phyloP scores from a whole-genome alignment of 176 grass and related monocot species.

The Pharus latifolius region DNA sequence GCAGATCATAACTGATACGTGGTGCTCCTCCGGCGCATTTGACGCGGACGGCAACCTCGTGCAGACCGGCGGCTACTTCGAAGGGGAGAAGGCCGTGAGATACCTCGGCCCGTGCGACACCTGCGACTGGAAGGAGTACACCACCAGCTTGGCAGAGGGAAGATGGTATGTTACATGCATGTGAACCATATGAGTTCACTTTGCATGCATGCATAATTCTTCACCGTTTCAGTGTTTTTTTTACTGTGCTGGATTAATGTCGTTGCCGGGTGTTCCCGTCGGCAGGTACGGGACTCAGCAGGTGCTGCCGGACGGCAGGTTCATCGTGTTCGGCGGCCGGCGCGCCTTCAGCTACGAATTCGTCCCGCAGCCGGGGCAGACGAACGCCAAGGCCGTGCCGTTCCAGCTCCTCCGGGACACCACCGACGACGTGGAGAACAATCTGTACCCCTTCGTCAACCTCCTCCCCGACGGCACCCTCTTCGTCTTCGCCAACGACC shows the following conservation, averaged over 20 bases:
- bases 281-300: slow-evolving; percentile 53
- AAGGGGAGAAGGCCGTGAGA: slow-evolving; percentile 28
- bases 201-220: too few species aligned
- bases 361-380: slow-evolving; percentile 26
- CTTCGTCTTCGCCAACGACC: slow-evolving; percentile 90
- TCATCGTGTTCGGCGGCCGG: slow-evolving; percentile 65
- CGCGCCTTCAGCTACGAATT: slow-evolving; percentile 71
- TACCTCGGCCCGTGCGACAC: slow-evolving; percentile 13
- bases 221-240: too few species aligned
- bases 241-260: too few species aligned
- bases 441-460: slow-evolving; percentile 95
- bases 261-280: too few species aligned
- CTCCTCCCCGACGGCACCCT: slow-evolving; percentile 70
- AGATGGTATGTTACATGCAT: slow-evolving; percentile 21
- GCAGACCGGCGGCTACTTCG: slow-evolving; percentile 47
- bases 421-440: slow-evolving; percentile 81
- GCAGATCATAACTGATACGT: slow-evolving; percentile 42
- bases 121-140: slow-evolving; percentile 41
- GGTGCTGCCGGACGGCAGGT: slow-evolving; percentile 43
- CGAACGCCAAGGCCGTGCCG: slow-evolving; percentile 19
- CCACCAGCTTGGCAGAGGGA: slow-evolving; percentile 30
- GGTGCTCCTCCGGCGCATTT: slow-evolving; percentile 48
- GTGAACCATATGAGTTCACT: not conserved
- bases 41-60: slow-evolving; percentile 47
- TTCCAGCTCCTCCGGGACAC: slow-evolving; percentile 48